Percentiles rank a stretch among this genome's conserved stretches.
Evolutionary conservation across 352 stramenopile species (phyloP).

Genomic region (Aphanomyces stellatus): DNA sequence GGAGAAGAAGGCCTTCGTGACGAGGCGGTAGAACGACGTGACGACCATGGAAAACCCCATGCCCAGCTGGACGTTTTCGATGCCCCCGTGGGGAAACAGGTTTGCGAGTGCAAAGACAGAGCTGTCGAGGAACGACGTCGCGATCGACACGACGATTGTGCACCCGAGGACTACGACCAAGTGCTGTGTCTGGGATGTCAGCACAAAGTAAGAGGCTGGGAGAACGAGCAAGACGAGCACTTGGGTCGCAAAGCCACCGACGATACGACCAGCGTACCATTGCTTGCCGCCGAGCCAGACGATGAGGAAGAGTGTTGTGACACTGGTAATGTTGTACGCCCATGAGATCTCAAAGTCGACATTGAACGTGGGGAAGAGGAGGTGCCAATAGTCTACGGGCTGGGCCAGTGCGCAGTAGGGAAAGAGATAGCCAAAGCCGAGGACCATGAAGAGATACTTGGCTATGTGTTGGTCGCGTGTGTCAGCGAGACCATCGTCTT

Average conservation of each 20-base stretch:
- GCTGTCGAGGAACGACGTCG: conserved; percentile 76
- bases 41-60: conserved; percentile 76
- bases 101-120: conserved; percentile 66
- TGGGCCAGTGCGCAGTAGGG: conserved; percentile 81
- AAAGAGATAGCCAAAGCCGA: conserved; percentile 77
- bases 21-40: conserved; percentile 63
- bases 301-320: conserved; percentile 50
- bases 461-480: background rate
- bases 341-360: conserved; percentile 79
- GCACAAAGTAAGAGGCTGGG: conserved; percentile 68
- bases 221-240: conserved; percentile 64
- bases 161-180: conserved; percentile 48
- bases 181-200: conserved; percentile 55
- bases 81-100: conserved; percentile 60
- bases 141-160: conserved; percentile 49
- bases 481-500: no score
- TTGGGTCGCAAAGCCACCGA: conserved; percentile 69
- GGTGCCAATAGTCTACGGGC: conserved; percentile 80
- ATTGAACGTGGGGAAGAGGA: conserved; percentile 78
- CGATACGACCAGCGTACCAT: conserved; percentile 60
- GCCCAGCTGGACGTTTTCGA: conserved; percentile 75
- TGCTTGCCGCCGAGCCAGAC: conserved; percentile 48
- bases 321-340: conserved; percentile 76
- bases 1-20: conserved; percentile 45
- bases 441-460: conserved; percentile 55